Base-by-base conservation (phyloP, 331 rosid genomes). In the Malus hybrid region DNA sequence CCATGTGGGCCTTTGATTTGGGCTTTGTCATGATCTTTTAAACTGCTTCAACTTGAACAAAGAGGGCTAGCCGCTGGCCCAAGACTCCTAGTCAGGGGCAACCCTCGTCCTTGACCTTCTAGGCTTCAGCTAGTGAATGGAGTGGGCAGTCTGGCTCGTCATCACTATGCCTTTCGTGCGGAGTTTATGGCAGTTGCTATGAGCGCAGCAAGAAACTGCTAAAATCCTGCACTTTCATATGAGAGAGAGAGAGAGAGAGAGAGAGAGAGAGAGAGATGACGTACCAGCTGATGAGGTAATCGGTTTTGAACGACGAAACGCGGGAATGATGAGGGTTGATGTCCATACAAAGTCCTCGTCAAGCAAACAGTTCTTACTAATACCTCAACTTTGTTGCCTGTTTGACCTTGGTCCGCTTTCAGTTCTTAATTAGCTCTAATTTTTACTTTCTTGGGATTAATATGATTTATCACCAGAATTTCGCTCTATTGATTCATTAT, bases 301-400 rank as follows among this genome's bases (percentile, higher is more conserved):
- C 18, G 54, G 39, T 3, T 16, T 44, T 44, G 50, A 3, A 3
- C 48, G 57, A 11, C 19, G 8, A 56, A 12, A 32, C 19, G 77
- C 27, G 28, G 65, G 50, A 42, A 34, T 29, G 32, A 62, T 10
- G 24, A n/a, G 33, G 63, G 29, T 71, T 71, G 81, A 73, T 71
- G 63, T 57, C 84, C 84, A 66, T 76, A 70, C 78, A 77, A 22
- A 63, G 36, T 54, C 77, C 72, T 66, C 33, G 74, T 65, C 84
- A 81, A 59, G 71, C 73, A 76, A 76, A 72, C 84, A 76, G 79
- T 65, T 68, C 69, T 61, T 46, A 42, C 77, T 48, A 67, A 28
- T 76, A 71, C 61, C 84, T 81, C 77, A 81, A 48, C 20, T 81
- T 81, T 62, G 78, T 66, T 29, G 72, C 16, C 81, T n/a, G 12